Percentiles rank a stretch among this genome's conserved stretches.
Evolutionary conservation across 2,329 filamentous ascomycete species (phyloP).

Genomic region (Fusarium devonianum): DNA sequence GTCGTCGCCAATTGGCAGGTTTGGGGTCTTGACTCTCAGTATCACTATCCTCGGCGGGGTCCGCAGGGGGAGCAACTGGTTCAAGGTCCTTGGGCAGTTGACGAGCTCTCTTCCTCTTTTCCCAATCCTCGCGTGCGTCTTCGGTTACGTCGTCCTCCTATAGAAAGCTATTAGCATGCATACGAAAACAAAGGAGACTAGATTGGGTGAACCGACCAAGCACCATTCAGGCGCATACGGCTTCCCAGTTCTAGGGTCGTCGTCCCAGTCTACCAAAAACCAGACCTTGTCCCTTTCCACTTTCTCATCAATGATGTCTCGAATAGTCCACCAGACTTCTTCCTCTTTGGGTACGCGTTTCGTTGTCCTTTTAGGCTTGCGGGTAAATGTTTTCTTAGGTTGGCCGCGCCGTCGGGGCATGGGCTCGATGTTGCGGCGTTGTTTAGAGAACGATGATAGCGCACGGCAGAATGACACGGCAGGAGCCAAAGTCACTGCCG

Average conservation of each 20-base stretch:
- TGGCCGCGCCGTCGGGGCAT: constrained; percentile 45
- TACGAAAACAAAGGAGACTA: constrained; percentile 7
- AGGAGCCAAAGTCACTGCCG: constrained; percentile 8
- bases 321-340: constrained; percentile 45
- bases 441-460: constrained; percentile 16
- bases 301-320: constrained; percentile 48
- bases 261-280: constrained; percentile 52
- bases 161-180: constrained; percentile 31
- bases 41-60: constrained; percentile 11
- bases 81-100: constrained; percentile 8
- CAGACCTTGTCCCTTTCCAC: constrained; percentile 35
- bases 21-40: constrained; percentile 40
- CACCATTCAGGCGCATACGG: constrained; percentile 47
- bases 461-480: constrained; percentile 11
- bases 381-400: constrained; percentile 30
- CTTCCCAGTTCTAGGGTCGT: constrained; percentile 44
- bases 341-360: constrained; percentile 21
- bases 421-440: constrained; percentile 36
- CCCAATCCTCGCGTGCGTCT: constrained; percentile 46
- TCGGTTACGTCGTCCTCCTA: constrained; percentile 45
- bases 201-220: constrained; percentile 16
- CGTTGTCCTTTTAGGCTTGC: constrained; percentile 16
- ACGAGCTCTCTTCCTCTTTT: constrained; percentile 11
- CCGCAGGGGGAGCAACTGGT: not conserved
- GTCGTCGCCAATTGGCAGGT: constrained; percentile 41